A percentile compares a stretch with the other conserved stretches of the same genome.
phyloP scores from a whole-genome alignment of 2,329 filamentous ascomycete species.

The Coniella lustricola region DNA sequence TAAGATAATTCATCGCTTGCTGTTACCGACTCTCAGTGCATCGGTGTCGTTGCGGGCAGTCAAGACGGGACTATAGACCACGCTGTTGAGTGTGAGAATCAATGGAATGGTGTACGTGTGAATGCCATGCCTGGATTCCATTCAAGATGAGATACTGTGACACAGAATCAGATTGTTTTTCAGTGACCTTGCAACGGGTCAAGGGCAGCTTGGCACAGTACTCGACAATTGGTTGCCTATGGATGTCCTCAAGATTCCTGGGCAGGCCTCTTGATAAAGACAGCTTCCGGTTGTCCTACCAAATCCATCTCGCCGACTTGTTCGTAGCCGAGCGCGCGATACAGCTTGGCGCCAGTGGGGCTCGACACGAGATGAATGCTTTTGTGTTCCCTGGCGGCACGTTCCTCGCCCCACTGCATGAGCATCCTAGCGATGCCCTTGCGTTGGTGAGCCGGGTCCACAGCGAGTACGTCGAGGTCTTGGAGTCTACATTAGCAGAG shows the following conservation, averaged over 20 bases:
- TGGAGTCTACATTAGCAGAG: not conserved
- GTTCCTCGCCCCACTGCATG: conserved; percentile 6
- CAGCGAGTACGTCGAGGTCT: conserved; percentile 6
- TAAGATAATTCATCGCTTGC: too few relatives aligned
- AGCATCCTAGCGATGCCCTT: conserved; percentile 7
- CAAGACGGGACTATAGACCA: too few relatives aligned
- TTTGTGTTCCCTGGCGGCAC: conserved; percentile 5
- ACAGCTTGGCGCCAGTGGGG: conserved; percentile 1
- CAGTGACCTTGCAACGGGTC: too few relatives aligned
- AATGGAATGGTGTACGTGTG: too few relatives aligned
- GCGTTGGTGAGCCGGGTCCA: conserved; percentile 11
- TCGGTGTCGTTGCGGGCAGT: too few relatives aligned
- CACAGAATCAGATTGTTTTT: too few relatives aligned
- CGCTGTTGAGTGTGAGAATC: too few relatives aligned
- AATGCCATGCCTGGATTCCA: too few relatives aligned
- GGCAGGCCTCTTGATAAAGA: conserved; percentile 4
- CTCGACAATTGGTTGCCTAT: not conserved
- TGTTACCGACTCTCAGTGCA: too few relatives aligned
- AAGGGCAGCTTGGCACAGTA: too few relatives aligned
- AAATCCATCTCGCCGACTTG: conserved; percentile 6
- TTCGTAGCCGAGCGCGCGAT: conserved; percentile 5
- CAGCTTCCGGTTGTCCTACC: conserved; percentile 6
- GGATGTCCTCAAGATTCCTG: not conserved
- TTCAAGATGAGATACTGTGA: too few relatives aligned
- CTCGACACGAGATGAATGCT: conserved; percentile 8